Evolutionary conservation across 2,329 filamentous ascomycete genomes (phyloP).

Genomic region (Fusarium transvaalense): DNA sequence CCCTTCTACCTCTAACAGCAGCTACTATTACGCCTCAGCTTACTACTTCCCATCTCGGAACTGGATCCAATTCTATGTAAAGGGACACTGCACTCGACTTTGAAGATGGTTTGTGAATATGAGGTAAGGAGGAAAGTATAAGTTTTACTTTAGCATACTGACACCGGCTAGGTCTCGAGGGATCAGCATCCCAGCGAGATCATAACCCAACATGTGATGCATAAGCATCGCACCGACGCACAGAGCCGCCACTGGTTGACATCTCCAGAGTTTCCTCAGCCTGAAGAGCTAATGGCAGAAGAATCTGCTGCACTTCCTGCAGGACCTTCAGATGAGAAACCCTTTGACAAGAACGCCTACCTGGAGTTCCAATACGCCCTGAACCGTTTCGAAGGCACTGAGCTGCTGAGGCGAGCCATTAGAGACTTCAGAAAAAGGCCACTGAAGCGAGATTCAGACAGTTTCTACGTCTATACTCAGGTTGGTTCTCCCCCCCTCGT

Average conservation of each 20-base stretch:
- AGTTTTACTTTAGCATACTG: neutral
- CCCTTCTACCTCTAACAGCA: neutral
- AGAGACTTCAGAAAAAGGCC: constrained; percentile 63
- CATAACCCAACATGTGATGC: constrained; percentile 25
- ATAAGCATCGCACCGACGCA: neutral
- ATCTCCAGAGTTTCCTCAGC: constrained; percentile 43
- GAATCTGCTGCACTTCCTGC: constrained; percentile 35
- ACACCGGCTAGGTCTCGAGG: neutral
- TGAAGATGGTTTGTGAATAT: constrained; percentile 3
- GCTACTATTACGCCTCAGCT: neutral
- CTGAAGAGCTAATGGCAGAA: constrained; percentile 42
- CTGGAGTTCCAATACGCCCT: constrained; percentile 80
- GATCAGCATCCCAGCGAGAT: constrained; percentile 12
- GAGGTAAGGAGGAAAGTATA: neutral
- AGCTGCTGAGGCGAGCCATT: constrained; percentile 77
- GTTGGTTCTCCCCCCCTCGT: constrained; percentile 47
- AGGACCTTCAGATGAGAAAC: neutral
- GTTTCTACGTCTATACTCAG: constrained; percentile 76
- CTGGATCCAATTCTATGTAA: neutral
- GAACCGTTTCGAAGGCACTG: constrained; percentile 78
- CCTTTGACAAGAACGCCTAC: constrained; percentile 62
- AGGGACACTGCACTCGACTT: neutral
- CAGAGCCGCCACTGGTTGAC: constrained; percentile 27
- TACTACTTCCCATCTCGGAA: neutral
- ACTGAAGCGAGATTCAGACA: constrained; percentile 62